phyloP scores from a whole-genome alignment of 768 basidiomycete genomes.

The Psilocybe cubensis region DNA sequence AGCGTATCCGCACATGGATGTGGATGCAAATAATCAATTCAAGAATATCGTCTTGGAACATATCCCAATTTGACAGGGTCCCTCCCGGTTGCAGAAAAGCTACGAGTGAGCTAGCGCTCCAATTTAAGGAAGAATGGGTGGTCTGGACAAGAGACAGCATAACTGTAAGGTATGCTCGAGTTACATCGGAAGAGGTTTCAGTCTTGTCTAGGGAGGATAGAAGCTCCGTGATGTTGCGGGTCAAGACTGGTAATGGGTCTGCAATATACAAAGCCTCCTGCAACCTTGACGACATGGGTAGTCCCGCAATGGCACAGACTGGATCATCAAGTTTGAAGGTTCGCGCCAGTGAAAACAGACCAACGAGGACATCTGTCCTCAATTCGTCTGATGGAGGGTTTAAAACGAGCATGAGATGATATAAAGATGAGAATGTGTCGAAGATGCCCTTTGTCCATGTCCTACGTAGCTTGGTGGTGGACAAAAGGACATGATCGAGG shows the following conservation, averaged over 20 bases:
- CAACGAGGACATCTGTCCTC: too few species aligned
- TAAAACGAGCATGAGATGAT: too few species aligned
- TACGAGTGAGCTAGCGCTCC: constrained; percentile 12
- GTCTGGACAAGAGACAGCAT: constrained; percentile 16
- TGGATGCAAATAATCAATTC: constrained; percentile 16
- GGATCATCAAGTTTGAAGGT: too few species aligned
- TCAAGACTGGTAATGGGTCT: constrained; percentile 14
- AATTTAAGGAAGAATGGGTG: constrained; percentile 12
- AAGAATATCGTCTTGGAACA: constrained; percentile 4
- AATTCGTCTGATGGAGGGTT: too few species aligned
- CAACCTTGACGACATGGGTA: too few species aligned
- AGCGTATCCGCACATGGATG: constrained; percentile 12
- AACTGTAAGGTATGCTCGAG: constrained; percentile 13
- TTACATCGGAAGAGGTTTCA: constrained; percentile 6
- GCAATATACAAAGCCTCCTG: too few species aligned
- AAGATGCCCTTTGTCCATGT: too few species aligned
- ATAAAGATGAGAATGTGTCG: too few species aligned
- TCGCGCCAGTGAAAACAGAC: too few species aligned
- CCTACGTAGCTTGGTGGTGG: too few species aligned
- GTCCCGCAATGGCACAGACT: too few species aligned
- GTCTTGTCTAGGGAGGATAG: constrained; percentile 6
- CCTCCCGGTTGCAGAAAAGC: constrained; percentile 10
- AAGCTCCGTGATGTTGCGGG: constrained; percentile 12
- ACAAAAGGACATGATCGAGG: too few species aligned
- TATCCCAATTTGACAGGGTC: constrained; percentile 5